phyloP scores from a whole-genome alignment of 352 stramenopile genomes.

The Phytopythium vexans region DNA sequence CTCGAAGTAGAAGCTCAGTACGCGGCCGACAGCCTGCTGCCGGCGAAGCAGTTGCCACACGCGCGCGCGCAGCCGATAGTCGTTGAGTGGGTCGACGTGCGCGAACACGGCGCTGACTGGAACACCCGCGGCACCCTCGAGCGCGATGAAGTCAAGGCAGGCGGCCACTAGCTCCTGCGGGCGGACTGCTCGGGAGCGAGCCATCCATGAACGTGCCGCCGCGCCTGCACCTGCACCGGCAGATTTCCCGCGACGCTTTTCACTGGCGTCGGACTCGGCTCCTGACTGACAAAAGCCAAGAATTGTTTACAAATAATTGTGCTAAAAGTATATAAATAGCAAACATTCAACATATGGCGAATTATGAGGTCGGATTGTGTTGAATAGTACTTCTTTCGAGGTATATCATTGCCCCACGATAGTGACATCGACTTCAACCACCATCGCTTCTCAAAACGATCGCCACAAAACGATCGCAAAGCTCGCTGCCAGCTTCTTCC shows the following conservation, averaged over 20 bases:
- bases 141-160: slow-evolving; percentile 60
- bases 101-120: slow-evolving; percentile 36
- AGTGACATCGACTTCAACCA: too few species aligned
- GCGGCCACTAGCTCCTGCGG: slow-evolving; percentile 48
- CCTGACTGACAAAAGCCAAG: too few species aligned
- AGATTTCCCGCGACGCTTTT: not conserved
- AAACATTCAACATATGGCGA: too few species aligned
- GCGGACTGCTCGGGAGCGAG: slow-evolving; percentile 1
- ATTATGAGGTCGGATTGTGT: too few species aligned
- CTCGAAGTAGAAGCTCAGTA: slow-evolving; percentile 55
- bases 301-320: too few species aligned
- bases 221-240: too few species aligned
- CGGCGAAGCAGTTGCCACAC: slow-evolving; percentile 54
- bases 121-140: slow-evolving; percentile 49
- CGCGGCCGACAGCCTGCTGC: slow-evolving; percentile 26
- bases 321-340: too few species aligned
- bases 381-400: too few species aligned
- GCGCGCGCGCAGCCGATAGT: slow-evolving; percentile 40
- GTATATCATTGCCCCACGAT: too few species aligned
- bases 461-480: too few species aligned
- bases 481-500: too few species aligned
- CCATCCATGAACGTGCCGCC: not conserved
- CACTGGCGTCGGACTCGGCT: not conserved
- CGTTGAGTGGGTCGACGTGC: slow-evolving; percentile 32
- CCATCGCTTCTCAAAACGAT: too few species aligned